Evolutionary conservation across 768 basidiomycete genomes (phyloP).

Genomic region (Leccinum pellstonianum): DNA sequence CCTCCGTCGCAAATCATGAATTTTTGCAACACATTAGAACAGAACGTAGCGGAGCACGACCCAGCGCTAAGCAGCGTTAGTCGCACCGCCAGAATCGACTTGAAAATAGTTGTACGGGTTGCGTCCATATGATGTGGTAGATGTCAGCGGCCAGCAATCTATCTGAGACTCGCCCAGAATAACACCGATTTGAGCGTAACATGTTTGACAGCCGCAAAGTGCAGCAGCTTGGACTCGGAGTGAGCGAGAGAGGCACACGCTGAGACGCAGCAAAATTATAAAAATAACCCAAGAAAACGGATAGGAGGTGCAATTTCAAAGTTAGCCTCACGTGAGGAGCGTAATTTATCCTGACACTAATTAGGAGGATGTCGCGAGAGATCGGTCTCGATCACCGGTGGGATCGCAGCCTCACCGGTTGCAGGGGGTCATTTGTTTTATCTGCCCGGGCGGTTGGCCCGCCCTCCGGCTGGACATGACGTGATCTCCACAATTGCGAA

Average conservation of each 20-base stretch:
- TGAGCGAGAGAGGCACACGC: background rate
- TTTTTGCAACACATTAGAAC: background rate
- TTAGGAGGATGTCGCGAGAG: background rate
- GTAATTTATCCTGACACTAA: background rate
- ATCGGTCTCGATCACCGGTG: background rate
- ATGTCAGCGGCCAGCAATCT: background rate
- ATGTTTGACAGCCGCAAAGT: background rate
- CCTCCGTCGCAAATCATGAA: background rate
- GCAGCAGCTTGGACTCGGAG: background rate
- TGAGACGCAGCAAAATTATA: background rate
- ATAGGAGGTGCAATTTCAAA: background rate
- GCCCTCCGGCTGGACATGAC: background rate
- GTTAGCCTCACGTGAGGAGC: background rate
- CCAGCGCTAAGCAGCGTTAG: background rate
- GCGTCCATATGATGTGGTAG: background rate
- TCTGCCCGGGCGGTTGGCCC: background rate
- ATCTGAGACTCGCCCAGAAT: constrained; percentile 4
- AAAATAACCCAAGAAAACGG: background rate
- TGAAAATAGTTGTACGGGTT: background rate
- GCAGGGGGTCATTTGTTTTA: background rate
- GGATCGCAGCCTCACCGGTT: background rate
- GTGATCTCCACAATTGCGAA: too few species aligned
- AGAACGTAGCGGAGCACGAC: background rate
- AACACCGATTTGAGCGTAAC: background rate
- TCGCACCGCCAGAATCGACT: background rate